Percentiles rank a stretch among this genome's conserved stretches.
phyloP scores from a whole-genome alignment of 2,329 filamentous ascomycete species.

The Ophiostoma sp. region DNA sequence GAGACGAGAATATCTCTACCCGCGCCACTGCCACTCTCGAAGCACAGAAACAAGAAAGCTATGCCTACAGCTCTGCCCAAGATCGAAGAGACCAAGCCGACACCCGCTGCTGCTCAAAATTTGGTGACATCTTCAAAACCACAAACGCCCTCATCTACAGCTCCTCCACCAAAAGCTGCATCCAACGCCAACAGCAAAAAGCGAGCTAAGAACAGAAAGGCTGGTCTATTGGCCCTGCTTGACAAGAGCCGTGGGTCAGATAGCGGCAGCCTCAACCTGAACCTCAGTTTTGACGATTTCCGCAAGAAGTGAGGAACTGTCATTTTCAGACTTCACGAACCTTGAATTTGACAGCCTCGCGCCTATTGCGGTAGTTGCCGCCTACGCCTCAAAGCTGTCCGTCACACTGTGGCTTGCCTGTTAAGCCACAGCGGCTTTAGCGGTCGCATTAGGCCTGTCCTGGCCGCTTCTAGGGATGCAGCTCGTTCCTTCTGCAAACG shows the following conservation, averaged over 20 bases:
- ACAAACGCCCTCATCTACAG: background rate
- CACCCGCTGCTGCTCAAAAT: background rate
- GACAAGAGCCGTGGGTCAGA: slow-evolving; percentile 47
- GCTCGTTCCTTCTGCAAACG: too few species aligned
- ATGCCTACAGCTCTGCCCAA: background rate
- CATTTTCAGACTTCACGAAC: background rate
- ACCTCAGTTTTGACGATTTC: slow-evolving; percentile 58
- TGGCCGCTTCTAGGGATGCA: background rate
- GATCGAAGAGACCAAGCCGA: slow-evolving; percentile 32
- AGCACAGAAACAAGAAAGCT: slow-evolving; percentile 24
- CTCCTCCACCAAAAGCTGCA: slow-evolving; percentile 14
- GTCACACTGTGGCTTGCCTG: slow-evolving; percentile 1
- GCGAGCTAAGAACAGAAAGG: slow-evolving; percentile 64
- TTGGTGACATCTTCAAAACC: background rate
- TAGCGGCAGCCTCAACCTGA: slow-evolving; percentile 37
- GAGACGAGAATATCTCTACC: slow-evolving; percentile 46
- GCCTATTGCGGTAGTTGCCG: background rate
- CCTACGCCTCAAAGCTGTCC: too few species aligned
- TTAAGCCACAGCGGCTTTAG: slow-evolving; percentile 1
- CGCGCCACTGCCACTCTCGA: slow-evolving; percentile 38
- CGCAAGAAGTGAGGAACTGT: slow-evolving; percentile 42
- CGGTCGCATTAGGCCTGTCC: background rate
- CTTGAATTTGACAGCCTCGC: background rate
- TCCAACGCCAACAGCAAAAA: slow-evolving; percentile 48
- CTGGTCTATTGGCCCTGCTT: slow-evolving; percentile 66